Conservation (phyloP, 2,329 filamentous ascomycete genomes). For the Fusarium caatingaense region DNA sequence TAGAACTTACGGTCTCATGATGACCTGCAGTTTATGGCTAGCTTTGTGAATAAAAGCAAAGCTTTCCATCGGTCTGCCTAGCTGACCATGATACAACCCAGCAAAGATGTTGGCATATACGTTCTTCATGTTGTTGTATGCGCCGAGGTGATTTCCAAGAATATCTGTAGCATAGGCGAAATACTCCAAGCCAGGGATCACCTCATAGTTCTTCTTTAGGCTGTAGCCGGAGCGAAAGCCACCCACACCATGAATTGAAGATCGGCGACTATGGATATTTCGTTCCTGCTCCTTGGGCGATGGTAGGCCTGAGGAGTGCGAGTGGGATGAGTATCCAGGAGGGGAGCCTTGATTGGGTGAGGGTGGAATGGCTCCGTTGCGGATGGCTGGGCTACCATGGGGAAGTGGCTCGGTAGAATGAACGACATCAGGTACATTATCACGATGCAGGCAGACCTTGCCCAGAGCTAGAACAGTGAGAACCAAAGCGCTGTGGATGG, state of each 20-base stretch:
- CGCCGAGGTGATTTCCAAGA: conserved; percentile 81
- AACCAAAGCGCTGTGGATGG: conserved; percentile 83
- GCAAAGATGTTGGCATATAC: conserved; percentile 88
- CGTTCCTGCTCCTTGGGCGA: conserved; percentile 66
- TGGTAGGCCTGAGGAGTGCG: conserved; percentile 62
- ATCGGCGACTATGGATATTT: conserved; percentile 59
- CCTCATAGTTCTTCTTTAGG: conserved; percentile 75
- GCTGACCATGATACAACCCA: conserved; percentile 88
- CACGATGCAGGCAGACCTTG: conserved; percentile 75
- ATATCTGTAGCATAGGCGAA: conserved; percentile 90
- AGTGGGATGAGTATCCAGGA: conserved; percentile 57
- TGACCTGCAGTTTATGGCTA: conserved; percentile 71
- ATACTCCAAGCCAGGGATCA: conserved; percentile 89
- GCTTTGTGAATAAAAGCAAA: conserved; percentile 71
- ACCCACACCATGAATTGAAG: conserved; percentile 60
- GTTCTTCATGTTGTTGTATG: conserved; percentile 82
- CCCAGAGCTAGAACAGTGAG: conserved; percentile 87
- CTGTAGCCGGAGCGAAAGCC: conserved; percentile 46
- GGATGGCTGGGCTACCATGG: conserved; percentile 54
- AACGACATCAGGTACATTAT: conserved; percentile 69
- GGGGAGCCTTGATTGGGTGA: conserved; percentile 69
- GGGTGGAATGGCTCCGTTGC: conserved; percentile 61
- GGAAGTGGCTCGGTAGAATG: conserved; percentile 48
- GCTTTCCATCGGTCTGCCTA: conserved; percentile 88
- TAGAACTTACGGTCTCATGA: conserved; percentile 76